Conservation (phyloP, 1,284 basidiomycete species). For the Cryptococcus amylolentus region DNA sequence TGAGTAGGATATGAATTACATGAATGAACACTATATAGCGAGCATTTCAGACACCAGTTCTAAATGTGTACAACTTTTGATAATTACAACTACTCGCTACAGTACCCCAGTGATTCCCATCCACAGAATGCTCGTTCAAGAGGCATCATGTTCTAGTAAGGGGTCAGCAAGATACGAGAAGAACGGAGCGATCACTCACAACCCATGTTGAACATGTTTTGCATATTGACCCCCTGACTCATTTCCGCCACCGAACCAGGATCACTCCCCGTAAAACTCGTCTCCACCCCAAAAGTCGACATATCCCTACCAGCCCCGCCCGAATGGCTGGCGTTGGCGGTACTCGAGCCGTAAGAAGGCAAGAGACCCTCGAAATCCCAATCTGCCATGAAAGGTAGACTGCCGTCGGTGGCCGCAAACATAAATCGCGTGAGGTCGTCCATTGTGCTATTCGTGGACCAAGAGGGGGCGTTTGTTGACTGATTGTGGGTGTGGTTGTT, state of each 20-base stretch:
- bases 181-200: not conserved
- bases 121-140: no score
- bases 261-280: not conserved
- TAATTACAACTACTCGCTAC: no score
- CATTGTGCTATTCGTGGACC: not conserved
- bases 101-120: no score
- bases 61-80: no score
- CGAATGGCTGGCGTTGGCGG: not conserved
- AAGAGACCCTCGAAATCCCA: slow-evolving; percentile 10
- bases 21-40: no score
- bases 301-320: not conserved
- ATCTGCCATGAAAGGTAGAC: slow-evolving; percentile 12
- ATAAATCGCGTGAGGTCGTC: slow-evolving; percentile 10
- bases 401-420: not conserved
- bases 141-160: no score
- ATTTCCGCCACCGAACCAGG: not conserved
- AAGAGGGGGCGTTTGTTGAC: not conserved
- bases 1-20: not conserved
- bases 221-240: not conserved
- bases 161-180: no score
- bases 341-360: not conserved
- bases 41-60: no score
- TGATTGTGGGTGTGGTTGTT: not conserved
- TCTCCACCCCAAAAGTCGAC: not conserved
- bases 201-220: not conserved